Evolutionary conservation across 192 early-diverging fungal genomes (phyloP).

Genomic region (Entomortierella parvispora): DNA sequence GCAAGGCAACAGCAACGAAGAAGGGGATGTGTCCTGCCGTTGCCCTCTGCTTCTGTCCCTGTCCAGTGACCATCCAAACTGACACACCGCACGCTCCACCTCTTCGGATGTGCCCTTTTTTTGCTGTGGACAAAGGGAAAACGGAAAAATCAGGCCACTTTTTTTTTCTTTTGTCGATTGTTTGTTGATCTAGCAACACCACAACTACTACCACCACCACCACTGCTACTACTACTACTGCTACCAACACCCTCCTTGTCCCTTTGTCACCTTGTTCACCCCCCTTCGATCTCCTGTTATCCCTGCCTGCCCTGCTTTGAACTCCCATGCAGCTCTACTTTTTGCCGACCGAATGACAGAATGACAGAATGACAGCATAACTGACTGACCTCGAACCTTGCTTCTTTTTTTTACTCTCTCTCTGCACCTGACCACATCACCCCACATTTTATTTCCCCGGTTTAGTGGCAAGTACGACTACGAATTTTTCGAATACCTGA

Average conservation of each 20-base stretch:
- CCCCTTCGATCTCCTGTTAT: too few relatives aligned
- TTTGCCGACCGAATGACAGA: too few relatives aligned
- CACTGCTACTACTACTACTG: too few relatives aligned
- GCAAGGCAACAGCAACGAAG: too few relatives aligned
- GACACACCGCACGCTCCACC: constrained; percentile 6
- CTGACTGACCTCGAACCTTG: constrained; percentile 7
- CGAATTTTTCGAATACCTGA: constrained; percentile 64
- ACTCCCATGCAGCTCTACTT: too few relatives aligned
- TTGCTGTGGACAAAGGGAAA: constrained; percentile 21
- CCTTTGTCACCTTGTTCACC: too few relatives aligned
- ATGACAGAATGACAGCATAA: too few relatives aligned
- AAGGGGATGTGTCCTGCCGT: too few relatives aligned
- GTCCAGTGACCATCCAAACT: constrained; percentile 18
- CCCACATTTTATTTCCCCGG: neutral
- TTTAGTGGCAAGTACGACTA: constrained; percentile 63
- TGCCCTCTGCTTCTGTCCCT: too few relatives aligned
- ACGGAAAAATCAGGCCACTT: constrained; percentile 57
- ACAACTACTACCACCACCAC: too few relatives aligned
- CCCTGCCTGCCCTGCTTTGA: too few relatives aligned
- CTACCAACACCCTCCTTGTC: too few relatives aligned
- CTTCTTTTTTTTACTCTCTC: neutral
- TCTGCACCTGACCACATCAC: neutral
- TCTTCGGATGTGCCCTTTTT: constrained; percentile 1
- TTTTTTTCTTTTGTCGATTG: constrained; percentile 28
- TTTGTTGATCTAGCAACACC: neutral